These are phyloP conservation scores for Pneumocystis carinii DNA, from an alignment of 1,139 yeast genomes.

Conservation along the genomic window DNA sequence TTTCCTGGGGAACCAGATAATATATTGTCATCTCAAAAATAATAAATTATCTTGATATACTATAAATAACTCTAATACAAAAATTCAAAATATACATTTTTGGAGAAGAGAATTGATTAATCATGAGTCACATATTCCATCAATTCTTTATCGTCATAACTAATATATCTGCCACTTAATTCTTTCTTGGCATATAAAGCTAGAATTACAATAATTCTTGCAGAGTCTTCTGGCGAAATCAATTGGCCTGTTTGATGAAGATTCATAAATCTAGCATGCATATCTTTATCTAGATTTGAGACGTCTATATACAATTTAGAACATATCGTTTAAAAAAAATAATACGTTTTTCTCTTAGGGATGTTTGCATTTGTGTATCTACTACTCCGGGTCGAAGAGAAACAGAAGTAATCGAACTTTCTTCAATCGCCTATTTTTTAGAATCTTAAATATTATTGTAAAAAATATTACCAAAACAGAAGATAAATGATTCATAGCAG, in stretches of 20 bases:
- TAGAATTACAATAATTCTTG: background rate
- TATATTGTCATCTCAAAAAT: background rate
- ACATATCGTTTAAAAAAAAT: background rate
- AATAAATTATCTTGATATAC: background rate
- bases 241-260: background rate
- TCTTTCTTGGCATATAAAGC: background rate
- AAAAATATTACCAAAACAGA: background rate
- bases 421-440: background rate
- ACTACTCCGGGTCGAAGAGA: constrained; percentile 61
- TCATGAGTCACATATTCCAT: background rate
- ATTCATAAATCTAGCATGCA: background rate
- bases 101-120: background rate
- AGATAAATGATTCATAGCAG: constrained; percentile 69
- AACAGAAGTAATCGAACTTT: background rate
- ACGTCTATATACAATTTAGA: background rate
- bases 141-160: background rate
- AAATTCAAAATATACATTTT: background rate
- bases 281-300: background rate
- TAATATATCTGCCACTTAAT: background rate
- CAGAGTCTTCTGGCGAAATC: background rate
- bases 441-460: background rate
- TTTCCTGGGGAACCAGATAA: constrained; percentile 8
- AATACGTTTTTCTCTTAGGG: constrained; percentile 42
- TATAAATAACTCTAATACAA: background rate
- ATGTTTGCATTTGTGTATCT: constrained; percentile 70